phyloP scores from a whole-genome alignment of 2,329 filamentous ascomycete species.

The Paracamarosporium sp. region DNA sequence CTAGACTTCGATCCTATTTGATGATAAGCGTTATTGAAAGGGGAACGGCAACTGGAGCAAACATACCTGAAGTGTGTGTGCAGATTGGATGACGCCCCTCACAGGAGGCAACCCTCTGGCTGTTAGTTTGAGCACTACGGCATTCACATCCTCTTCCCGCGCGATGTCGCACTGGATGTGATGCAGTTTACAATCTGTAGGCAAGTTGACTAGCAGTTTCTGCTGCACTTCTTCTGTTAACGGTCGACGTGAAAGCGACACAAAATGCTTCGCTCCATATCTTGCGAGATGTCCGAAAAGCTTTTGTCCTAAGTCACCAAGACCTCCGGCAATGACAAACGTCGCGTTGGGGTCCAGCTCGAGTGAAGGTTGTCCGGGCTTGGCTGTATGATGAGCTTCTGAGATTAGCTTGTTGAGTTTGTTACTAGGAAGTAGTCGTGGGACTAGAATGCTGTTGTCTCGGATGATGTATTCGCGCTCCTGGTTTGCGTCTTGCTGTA shows the following conservation, averaged over 20 bases:
- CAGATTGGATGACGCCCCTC: background rate
- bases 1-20: background rate
- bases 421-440: background rate
- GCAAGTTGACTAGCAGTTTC: background rate
- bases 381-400: background rate
- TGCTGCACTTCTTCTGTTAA: background rate
- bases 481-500: background rate
- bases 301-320: background rate
- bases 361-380: background rate
- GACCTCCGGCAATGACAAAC: slow-evolving; percentile 1
- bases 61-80: background rate
- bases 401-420: background rate
- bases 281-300: background rate
- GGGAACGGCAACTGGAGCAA: too few species aligned
- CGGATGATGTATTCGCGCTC: slow-evolving; percentile 1
- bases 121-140: background rate
- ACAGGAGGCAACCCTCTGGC: background rate
- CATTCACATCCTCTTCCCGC: background rate
- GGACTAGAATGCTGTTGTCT: background rate
- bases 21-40: background rate
- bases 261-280: background rate
- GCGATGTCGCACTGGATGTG: background rate
- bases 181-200: background rate
- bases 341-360: background rate
- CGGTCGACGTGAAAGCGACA: background rate